These are phyloP conservation scores for Exserohilum rostratum DNA, from an alignment of 2,329 filamentous ascomycete genomes.

Conservation along the genomic window DNA sequence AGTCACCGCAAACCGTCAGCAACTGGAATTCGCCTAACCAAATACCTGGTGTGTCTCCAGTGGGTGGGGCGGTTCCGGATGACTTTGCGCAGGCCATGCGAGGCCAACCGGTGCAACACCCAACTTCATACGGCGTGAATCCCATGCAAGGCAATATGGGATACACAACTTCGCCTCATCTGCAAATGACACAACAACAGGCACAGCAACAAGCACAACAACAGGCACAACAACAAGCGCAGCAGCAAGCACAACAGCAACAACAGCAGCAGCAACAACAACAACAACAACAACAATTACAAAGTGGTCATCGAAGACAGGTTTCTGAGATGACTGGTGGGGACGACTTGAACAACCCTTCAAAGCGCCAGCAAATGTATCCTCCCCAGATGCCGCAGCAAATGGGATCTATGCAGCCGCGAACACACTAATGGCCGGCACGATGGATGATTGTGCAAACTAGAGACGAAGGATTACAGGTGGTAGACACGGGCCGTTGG, in stretches of 20 bases:
- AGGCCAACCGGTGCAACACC: constrained; percentile 41
- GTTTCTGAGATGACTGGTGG: constrained; percentile 66
- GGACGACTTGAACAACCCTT: constrained; percentile 57
- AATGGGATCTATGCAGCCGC: constrained; percentile 59
- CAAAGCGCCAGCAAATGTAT: constrained; percentile 67
- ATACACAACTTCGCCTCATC: constrained; percentile 49
- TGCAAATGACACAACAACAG: constrained; percentile 38
- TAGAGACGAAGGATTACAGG: background rate
- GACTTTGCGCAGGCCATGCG: constrained; percentile 55
- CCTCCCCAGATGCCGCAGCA: constrained; percentile 50
- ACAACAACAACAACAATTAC: constrained; percentile 28
- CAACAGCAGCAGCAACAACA: constrained; percentile 31
- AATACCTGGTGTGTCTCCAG: constrained; percentile 63
- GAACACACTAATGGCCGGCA: constrained; percentile 46
- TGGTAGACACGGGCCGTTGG: background rate
- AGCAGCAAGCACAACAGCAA: constrained; percentile 28
- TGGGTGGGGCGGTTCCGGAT: constrained; percentile 55
- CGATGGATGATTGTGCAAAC: background rate
- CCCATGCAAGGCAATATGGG: constrained; percentile 44
- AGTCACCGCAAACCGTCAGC: constrained; percentile 64
- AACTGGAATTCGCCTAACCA: constrained; percentile 70
- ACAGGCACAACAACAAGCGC: constrained; percentile 30
- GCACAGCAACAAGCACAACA: background rate
- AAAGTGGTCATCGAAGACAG: constrained; percentile 57
- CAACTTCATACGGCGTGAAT: constrained; percentile 48